Conservation (phyloP, 352 stramenopile species). For the Phytophthora fragariaefolia region DNA sequence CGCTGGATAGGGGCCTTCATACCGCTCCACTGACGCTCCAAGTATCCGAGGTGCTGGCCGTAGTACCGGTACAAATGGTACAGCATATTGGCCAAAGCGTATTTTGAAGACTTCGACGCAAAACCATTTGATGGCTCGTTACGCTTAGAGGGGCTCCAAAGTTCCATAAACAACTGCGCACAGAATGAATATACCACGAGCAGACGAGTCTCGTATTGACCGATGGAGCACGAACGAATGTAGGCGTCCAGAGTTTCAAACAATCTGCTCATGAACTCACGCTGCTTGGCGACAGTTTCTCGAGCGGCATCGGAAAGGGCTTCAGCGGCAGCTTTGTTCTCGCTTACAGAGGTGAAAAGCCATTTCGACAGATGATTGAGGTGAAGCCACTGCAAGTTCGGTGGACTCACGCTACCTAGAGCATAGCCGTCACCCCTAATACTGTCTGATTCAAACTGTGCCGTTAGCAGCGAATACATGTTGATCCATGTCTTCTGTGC, state of each 20-base stretch:
- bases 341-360: constrained; percentile 56
- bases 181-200: constrained; percentile 92
- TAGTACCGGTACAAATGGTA: constrained; percentile 97
- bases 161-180: constrained; percentile 83
- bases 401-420: constrained; percentile 15
- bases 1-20: constrained; percentile 95
- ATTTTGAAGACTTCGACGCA: constrained; percentile 36
- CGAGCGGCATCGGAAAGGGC: constrained; percentile 24
- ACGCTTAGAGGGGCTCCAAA: constrained; percentile 42
- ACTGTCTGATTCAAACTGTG: constrained; percentile 69
- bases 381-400: constrained; percentile 68
- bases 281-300: constrained; percentile 46
- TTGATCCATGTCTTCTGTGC: constrained; percentile 90
- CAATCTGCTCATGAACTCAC: constrained; percentile 77
- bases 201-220: constrained; percentile 92
- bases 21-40: constrained; percentile 85
- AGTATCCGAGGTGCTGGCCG: constrained; percentile 86
- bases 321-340: constrained; percentile 21
- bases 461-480: constrained; percentile 89
- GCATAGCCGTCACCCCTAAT: constrained; percentile 15
- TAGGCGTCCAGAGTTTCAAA: constrained; percentile 94
- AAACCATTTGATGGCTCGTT: constrained; percentile 17
- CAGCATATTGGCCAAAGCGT: constrained; percentile 88
- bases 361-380: constrained; percentile 67
- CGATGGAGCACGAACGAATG: constrained; percentile 87